A percentile compares a stretch with the other conserved stretches of the same genome.
phyloP scores from a whole-genome alignment of 208 protist species.

The Acanthamoeba culbertsoni region DNA sequence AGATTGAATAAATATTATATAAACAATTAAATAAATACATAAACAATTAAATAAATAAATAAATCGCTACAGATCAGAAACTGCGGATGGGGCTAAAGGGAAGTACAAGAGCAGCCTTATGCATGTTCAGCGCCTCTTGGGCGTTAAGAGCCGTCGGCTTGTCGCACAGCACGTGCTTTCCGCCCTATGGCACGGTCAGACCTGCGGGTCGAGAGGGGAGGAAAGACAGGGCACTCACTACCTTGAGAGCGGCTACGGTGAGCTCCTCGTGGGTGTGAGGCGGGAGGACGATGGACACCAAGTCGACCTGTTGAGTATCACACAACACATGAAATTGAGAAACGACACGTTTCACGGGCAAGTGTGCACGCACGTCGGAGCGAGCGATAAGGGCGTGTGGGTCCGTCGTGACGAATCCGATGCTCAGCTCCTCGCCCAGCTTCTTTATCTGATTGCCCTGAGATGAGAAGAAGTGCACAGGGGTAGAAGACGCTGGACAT shows the following conservation, averaged over 20 bases:
- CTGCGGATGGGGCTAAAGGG: not conserved
- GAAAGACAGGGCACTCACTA: not conserved
- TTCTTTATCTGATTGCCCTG: not conserved
- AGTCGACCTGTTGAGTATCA: slow-evolving; percentile 54
- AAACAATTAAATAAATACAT: too few relatives aligned
- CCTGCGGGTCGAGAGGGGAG: not conserved
- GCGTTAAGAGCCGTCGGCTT: slow-evolving; percentile 67
- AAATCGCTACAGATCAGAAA: too few relatives aligned
- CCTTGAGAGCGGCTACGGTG: slow-evolving; percentile 62
- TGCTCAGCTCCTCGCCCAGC: slow-evolving; percentile 26
- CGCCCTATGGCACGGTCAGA: not conserved
- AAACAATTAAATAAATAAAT: too few relatives aligned
- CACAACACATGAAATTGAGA: not conserved
- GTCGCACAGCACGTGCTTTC: slow-evolving; percentile 73
- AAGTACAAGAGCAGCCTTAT: slow-evolving; percentile 22
- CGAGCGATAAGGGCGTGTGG: slow-evolving; percentile 41
- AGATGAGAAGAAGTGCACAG: not conserved
- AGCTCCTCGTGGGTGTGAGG: slow-evolving; percentile 62
- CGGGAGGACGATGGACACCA: slow-evolving; percentile 61
- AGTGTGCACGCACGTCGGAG: not conserved
- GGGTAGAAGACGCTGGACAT: not conserved
- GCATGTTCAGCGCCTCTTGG: slow-evolving; percentile 53
- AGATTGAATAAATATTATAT: too few relatives aligned
- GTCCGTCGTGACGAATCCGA: not conserved
- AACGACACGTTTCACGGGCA: not conserved